Conservation (phyloP, 345 rosid genomes). For the Brassica cretica region DNA sequence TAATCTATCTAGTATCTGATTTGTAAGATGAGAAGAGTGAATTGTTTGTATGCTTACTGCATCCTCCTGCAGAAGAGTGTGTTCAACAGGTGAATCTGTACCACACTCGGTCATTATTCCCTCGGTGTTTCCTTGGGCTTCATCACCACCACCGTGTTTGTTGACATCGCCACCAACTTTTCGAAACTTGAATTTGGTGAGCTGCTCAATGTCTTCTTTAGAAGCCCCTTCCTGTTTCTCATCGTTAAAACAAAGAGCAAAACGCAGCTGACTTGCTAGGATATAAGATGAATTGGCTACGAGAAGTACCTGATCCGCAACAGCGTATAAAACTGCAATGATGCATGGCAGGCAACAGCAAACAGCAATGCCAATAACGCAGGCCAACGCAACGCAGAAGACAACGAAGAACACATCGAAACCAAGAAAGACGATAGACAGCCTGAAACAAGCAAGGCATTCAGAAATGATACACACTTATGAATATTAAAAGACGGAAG, state of each 20-base stretch:
- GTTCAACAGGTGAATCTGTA: constrained; percentile 70
- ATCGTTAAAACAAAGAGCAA: constrained; percentile 4
- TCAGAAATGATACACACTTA: background rate
- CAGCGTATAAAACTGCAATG: constrained; percentile 90
- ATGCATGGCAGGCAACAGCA: constrained; percentile 99
- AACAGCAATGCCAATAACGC: constrained; percentile 94
- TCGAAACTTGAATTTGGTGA: constrained; percentile 74
- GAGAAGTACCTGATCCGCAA: constrained; percentile 86
- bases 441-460: constrained; percentile 54
- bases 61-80: constrained; percentile 64
- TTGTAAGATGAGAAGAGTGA: background rate
- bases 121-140: constrained; percentile 47
- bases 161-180: constrained; percentile 44
- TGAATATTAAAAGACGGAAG: constrained; percentile 13
- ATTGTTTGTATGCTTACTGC: constrained; percentile 53
- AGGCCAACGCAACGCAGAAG: constrained; percentile 92
- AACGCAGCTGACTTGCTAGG: background rate
- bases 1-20: background rate
- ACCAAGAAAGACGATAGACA: constrained; percentile 88
- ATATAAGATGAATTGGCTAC: constrained; percentile 5
- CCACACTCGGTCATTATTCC: constrained; percentile 90
- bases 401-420: constrained; percentile 97
- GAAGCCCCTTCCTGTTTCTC: constrained; percentile 85
- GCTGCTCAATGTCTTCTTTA: constrained; percentile 84
- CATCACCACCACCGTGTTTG: constrained; percentile 53